These are phyloP conservation scores for Chaetoscypha palmicola DNA, from an alignment of 2,329 filamentous ascomycete species.

Conservation along the genomic window DNA sequence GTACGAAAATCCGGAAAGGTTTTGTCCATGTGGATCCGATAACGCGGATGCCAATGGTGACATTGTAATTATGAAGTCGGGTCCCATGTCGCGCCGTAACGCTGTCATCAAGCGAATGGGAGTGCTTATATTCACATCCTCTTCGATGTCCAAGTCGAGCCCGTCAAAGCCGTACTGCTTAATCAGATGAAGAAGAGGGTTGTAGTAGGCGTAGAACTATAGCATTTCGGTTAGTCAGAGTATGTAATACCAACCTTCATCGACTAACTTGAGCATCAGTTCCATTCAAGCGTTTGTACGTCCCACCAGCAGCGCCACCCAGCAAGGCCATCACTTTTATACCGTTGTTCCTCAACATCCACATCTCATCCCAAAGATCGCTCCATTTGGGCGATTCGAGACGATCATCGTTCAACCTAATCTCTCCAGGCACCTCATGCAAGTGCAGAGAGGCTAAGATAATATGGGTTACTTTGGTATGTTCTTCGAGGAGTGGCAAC, in stretches of 20 bases:
- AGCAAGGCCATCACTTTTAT: slow-evolving; percentile 21
- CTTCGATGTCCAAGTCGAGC: slow-evolving; percentile 71
- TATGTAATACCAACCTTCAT: not conserved
- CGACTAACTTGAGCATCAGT: slow-evolving; percentile 32
- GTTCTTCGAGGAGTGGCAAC: slow-evolving; percentile 44
- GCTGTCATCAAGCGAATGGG: slow-evolving; percentile 59
- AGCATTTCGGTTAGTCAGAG: not conserved
- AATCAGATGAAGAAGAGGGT: slow-evolving; percentile 6
- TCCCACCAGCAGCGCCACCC: slow-evolving; percentile 20
- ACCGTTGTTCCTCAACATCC: slow-evolving; percentile 13
- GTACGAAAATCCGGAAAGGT: slow-evolving; percentile 77
- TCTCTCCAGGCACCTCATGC: slow-evolving; percentile 65
- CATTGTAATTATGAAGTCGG: slow-evolving; percentile 65
- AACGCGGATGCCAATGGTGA: slow-evolving; percentile 74
- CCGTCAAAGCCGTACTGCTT: slow-evolving; percentile 52
- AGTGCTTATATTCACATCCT: slow-evolving; percentile 59
- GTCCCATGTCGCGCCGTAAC: slow-evolving; percentile 59
- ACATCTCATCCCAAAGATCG: slow-evolving; percentile 18
- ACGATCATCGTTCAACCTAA: slow-evolving; percentile 35
- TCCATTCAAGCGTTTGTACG: slow-evolving; percentile 53
- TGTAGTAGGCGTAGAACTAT: slow-evolving; percentile 33
- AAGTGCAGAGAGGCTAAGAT: slow-evolving; percentile 81
- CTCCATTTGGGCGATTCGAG: slow-evolving; percentile 12
- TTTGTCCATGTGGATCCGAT: slow-evolving; percentile 46
- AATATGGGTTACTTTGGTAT: slow-evolving; percentile 65